A percentile compares a stretch with the other conserved stretches of the same genome.
These are phyloP conservation scores for Arthrinium puccinioides DNA, from an alignment of 2,329 filamentous ascomycete genomes.

Conservation along the genomic window DNA sequence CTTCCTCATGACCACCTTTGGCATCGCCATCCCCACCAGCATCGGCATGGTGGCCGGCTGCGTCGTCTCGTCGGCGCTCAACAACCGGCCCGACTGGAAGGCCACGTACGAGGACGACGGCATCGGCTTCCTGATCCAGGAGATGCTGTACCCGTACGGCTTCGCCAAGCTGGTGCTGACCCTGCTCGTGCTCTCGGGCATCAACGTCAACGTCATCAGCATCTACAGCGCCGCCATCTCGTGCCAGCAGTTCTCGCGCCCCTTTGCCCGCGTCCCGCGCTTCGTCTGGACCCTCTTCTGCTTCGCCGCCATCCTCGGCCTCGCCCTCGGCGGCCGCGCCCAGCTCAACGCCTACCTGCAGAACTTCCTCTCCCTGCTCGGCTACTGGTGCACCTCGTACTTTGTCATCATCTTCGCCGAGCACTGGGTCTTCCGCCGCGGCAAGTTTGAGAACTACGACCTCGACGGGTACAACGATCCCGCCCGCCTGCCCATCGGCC, in stretches of 20 bases:
- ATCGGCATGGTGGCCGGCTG: slow-evolving; percentile 40
- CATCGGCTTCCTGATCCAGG: slow-evolving; percentile 37
- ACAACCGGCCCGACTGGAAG: slow-evolving; percentile 30
- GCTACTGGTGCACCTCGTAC: slow-evolving; percentile 43
- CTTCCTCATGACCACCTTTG: slow-evolving; percentile 39
- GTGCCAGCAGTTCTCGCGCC: slow-evolving; percentile 33
- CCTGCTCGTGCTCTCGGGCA: slow-evolving; percentile 32
- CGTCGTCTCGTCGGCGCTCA: slow-evolving; percentile 33
- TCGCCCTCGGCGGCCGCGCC: slow-evolving; percentile 35
- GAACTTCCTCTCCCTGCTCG: slow-evolving; percentile 39
- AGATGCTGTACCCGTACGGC: slow-evolving; percentile 33
- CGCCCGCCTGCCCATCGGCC: slow-evolving; percentile 31
- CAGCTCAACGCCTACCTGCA: slow-evolving; percentile 35
- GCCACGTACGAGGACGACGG: slow-evolving; percentile 28
- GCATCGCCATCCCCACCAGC: slow-evolving; percentile 38
- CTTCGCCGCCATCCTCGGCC: slow-evolving; percentile 35
- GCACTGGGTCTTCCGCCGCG: slow-evolving; percentile 39
- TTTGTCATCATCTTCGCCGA: slow-evolving; percentile 39
- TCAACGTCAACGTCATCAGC: slow-evolving; percentile 38
- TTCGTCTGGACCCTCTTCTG: slow-evolving; percentile 39
- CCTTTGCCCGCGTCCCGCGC: slow-evolving; percentile 34
- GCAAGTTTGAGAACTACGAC: slow-evolving; percentile 35
- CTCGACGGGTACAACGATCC: slow-evolving; percentile 42
- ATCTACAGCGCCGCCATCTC: slow-evolving; percentile 32
- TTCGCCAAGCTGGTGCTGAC: slow-evolving; percentile 33